Conservation (phyloP, 2,329 filamentous ascomycete species). For the Akanthomyces dipterigenus region DNA sequence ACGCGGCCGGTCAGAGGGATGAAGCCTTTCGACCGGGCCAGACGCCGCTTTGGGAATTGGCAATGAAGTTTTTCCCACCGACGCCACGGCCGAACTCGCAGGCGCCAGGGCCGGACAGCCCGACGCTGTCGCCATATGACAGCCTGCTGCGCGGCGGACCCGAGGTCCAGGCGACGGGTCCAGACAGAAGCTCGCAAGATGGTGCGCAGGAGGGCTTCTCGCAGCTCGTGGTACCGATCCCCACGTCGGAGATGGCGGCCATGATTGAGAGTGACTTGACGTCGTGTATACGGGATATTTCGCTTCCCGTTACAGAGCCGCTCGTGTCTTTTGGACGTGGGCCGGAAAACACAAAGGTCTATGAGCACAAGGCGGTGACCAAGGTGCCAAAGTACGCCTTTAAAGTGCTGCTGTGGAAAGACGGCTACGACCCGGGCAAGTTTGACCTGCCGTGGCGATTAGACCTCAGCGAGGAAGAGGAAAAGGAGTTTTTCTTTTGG, state of each 20-base stretch:
- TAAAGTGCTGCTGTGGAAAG: conserved; percentile 67
- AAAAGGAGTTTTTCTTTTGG: conserved; percentile 59
- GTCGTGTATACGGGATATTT: conserved; percentile 58
- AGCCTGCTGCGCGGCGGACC: conserved; percentile 17
- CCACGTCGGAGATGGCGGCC: conserved; percentile 38
- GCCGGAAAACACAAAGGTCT: conserved; percentile 59
- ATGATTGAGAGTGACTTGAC: conserved; percentile 57
- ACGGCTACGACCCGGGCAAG: conserved; percentile 57
- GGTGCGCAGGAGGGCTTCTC: conserved; percentile 20
- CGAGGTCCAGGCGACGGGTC: neutral
- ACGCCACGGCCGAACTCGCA: conserved; percentile 19
- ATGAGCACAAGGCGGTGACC: conserved; percentile 54
- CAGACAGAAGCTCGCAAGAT: neutral
- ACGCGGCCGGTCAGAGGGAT: conserved; percentile 41
- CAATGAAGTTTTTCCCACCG: conserved; percentile 53
- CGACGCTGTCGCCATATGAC: conserved; percentile 10
- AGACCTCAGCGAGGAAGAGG: conserved; percentile 25
- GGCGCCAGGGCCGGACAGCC: conserved; percentile 5
- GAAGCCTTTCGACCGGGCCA: conserved; percentile 49
- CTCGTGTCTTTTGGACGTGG: conserved; percentile 74
- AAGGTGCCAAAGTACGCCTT: conserved; percentile 78
- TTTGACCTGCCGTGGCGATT: conserved; percentile 38
- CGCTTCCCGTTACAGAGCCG: conserved; percentile 58
- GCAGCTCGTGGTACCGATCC: conserved; percentile 4
- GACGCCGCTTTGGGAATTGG: conserved; percentile 47